Base-by-base conservation (phyloP, 1,284 basidiomycete genomes). In the Ustilago esculenta region DNA sequence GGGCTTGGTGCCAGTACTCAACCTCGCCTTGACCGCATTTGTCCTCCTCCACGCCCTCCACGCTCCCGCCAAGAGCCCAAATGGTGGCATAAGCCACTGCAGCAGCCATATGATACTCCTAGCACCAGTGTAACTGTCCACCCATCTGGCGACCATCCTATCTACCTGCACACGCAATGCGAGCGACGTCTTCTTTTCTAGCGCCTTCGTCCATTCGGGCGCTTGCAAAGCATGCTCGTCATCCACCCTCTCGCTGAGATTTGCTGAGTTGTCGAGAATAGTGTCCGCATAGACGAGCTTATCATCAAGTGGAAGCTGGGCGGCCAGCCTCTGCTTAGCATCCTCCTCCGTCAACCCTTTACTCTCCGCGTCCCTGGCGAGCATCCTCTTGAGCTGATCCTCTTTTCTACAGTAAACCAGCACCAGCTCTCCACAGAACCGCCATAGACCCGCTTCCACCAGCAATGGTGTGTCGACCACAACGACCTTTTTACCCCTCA, bases 391-490 rank as follows among this genome's bases (percentile, higher is more conserved):
- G 21, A 77, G 54, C 58, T 81, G 80, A 49, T 77, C 75, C 10
- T 74, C 49, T 1, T 57, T 36, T 9, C 54, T 56, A 37, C 77
- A 93, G 76, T 92, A 96, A 2, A 97, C 93, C 15, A 98, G 88
- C 3, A 94, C 87, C 10, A 94, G 87, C 71, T 87, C 87, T 2
- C 89, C 93, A 52, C 94, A 91, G 85, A 87, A 91, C 77, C 87
- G 88, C 89, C 91, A 93, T 47, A 98, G 81, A 1, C 90, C 90
- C 1, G 92, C 89, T 82, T 98, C 95, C 55, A 98, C 90, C 53
- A 98, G 84, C 46, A 98, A 83, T n/a, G 95, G 95, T 7, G 97
- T 91, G 82, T 98, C 95, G 58, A 98, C 84, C 2, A 98, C 86
- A 59, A 91, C 92, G 48, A 90, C 85, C 76, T 87, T 88, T 69